Conservation (phyloP, 1,284 basidiomycete genomes). For the Cutaneotrichosporon sp. region DNA sequence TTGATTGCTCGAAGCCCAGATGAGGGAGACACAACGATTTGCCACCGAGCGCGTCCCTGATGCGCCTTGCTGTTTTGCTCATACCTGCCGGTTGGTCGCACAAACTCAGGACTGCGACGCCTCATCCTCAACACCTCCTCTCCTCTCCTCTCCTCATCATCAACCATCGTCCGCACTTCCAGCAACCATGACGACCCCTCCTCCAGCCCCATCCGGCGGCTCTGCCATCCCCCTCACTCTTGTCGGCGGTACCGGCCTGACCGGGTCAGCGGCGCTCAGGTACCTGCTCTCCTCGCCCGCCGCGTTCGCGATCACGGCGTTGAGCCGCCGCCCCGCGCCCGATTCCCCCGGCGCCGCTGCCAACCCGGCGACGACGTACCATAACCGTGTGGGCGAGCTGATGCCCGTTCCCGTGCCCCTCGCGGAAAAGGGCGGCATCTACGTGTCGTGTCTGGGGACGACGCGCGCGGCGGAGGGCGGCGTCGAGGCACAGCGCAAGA, state of each 20-base stretch:
- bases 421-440: constrained; percentile 23
- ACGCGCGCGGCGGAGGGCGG: constrained; percentile 39
- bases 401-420: constrained; percentile 19
- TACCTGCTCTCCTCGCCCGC: constrained; percentile 28
- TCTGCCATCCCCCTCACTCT: constrained; percentile 28
- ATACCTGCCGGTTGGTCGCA: no score
- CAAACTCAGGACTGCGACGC: no score
- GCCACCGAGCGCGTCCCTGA: no score
- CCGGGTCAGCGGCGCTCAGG: constrained; percentile 32
- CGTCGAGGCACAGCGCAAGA: constrained; percentile 26
- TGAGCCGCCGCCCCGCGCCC: constrained; percentile 34
- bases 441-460: constrained; percentile 40
- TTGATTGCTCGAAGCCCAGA: no score
- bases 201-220: neutral
- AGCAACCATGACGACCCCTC: neutral
- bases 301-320: constrained; percentile 34
- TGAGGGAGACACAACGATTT: no score
- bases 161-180: neutral
- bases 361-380: constrained; percentile 21
- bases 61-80: no score
- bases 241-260: constrained; percentile 45
- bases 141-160: neutral
- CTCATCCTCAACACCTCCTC: neutral
- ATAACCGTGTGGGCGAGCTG: constrained; percentile 29
- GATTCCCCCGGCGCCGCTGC: constrained; percentile 3